Evolutionary conservation across 176 grass and related monocot genomes (phyloP).

Genomic region (Puya raimondii): DNA sequence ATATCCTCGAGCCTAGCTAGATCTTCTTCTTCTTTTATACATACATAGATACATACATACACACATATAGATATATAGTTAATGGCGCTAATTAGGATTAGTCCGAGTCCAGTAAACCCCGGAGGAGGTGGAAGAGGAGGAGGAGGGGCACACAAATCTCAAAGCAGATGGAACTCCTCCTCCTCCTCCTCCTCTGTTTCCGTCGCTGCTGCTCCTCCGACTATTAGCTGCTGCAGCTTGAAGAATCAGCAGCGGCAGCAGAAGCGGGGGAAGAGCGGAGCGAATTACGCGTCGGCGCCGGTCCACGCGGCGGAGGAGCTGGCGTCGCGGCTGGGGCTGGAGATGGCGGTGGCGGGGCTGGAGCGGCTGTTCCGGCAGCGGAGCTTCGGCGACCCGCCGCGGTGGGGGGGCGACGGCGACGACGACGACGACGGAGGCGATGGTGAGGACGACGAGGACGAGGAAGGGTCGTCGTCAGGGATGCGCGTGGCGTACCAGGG

Average conservation of each 20-base stretch:
- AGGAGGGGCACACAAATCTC: too few relatives aligned
- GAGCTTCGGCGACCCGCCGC: neutral
- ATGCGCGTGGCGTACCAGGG: conserved; percentile 27
- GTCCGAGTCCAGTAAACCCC: neutral
- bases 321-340: neutral
- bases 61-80: neutral
- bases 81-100: conserved; percentile 2
- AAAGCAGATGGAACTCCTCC: too few relatives aligned
- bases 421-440: too few relatives aligned
- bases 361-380: neutral
- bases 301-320: neutral
- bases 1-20: neutral
- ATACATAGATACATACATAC: neutral
- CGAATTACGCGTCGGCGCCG: neutral
- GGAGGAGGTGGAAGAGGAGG: too few relatives aligned
- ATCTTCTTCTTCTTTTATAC: neutral
- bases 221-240: neutral
- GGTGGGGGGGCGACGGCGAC: neutral
- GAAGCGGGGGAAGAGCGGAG: neutral
- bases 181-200: too few relatives aligned
- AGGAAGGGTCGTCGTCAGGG: too few relatives aligned
- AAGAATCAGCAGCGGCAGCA: neutral
- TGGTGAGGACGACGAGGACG: too few relatives aligned
- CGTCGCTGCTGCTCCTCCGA: too few relatives aligned
- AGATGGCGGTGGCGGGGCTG: neutral